Conservation (phyloP, 2,329 filamentous ascomycete genomes). For the Didymella glomerata region DNA sequence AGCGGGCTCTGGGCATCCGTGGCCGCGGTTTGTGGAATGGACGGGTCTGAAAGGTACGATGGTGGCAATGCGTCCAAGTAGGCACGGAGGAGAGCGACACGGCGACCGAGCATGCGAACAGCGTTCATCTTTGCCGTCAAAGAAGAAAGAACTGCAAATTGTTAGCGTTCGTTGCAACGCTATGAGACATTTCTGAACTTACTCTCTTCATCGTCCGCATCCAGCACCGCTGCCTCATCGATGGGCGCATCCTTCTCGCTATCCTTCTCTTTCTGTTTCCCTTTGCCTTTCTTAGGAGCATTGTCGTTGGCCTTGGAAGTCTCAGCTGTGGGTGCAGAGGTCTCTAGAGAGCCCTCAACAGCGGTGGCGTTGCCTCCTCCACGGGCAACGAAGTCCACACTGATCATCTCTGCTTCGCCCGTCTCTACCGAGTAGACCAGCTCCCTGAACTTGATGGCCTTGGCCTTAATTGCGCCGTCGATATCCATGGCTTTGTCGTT, state of each 20-base stretch:
- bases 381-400: constrained; percentile 89
- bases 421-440: constrained; percentile 90
- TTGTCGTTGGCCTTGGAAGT: constrained; percentile 53
- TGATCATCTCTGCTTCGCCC: constrained; percentile 96
- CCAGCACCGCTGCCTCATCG: constrained; percentile 54
- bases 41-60: constrained; percentile 65
- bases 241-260: constrained; percentile 46
- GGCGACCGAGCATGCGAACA: constrained; percentile 84
- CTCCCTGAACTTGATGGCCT: constrained; percentile 76
- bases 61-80: constrained; percentile 79
- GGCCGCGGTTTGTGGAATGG: constrained; percentile 45
- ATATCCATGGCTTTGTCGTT: constrained; percentile 62
- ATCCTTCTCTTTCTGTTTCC: constrained; percentile 60
- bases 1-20: constrained; percentile 39
- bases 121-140: constrained; percentile 91
- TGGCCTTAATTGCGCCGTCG: constrained; percentile 66
- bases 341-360: constrained; percentile 46
- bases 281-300: constrained; percentile 57
- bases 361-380: constrained; percentile 82
- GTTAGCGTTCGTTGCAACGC: constrained; percentile 14
- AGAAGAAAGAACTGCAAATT: constrained; percentile 63
- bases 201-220: constrained; percentile 71
- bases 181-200: constrained; percentile 33
- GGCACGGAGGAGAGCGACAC: constrained; percentile 63
- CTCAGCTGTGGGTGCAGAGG: constrained; percentile 24